These are phyloP conservation scores for Gloeophyllum trabeum DNA, from an alignment of 768 basidiomycete species.

Conservation along the genomic window DNA sequence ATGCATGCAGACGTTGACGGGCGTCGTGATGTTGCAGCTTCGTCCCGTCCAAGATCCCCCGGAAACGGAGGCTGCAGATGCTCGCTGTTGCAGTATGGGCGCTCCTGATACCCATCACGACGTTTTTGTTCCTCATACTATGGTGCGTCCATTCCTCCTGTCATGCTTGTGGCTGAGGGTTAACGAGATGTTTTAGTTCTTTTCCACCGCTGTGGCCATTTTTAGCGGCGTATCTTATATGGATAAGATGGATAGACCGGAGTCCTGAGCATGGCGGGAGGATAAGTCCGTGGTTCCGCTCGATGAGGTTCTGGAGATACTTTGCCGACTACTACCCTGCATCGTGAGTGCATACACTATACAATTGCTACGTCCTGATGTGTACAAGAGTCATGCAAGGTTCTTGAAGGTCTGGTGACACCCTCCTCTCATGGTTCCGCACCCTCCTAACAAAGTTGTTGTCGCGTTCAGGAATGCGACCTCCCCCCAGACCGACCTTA, in stretches of 20 bases:
- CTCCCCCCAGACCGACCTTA: slow-evolving; percentile 88
- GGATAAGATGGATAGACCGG: slow-evolving; percentile 66
- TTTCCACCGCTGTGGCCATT: slow-evolving; percentile 85
- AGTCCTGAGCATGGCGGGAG: slow-evolving; percentile 68
- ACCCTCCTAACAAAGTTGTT: too few species aligned
- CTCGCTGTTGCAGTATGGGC: slow-evolving; percentile 85
- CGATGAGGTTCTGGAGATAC: slow-evolving; percentile 66
- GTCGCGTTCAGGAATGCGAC: slow-evolving; percentile 59
- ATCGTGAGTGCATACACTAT: slow-evolving; percentile 70
- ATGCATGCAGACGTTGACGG: neutral
- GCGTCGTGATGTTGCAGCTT: slow-evolving; percentile 34
- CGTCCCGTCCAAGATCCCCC: slow-evolving; percentile 78
- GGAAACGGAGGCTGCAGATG: slow-evolving; percentile 80
- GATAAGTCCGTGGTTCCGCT: slow-evolving; percentile 65
- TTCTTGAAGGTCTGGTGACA: too few species aligned
- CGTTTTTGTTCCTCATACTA: slow-evolving; percentile 63
- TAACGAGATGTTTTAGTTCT: slow-evolving; percentile 39
- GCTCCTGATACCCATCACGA: slow-evolving; percentile 58
- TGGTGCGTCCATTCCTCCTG: slow-evolving; percentile 41
- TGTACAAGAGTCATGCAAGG: too few species aligned
- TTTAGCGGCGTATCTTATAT: slow-evolving; percentile 64
- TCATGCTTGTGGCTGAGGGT: neutral
- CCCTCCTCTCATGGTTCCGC: too few species aligned
- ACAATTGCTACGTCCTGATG: too few species aligned
- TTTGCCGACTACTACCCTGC: slow-evolving; percentile 91